A percentile compares a stretch with the other conserved stretches of the same genome.
These are phyloP conservation scores for Pythium vanterpoolii DNA, from an alignment of 352 stramenopile species.

Conservation along the genomic window DNA sequence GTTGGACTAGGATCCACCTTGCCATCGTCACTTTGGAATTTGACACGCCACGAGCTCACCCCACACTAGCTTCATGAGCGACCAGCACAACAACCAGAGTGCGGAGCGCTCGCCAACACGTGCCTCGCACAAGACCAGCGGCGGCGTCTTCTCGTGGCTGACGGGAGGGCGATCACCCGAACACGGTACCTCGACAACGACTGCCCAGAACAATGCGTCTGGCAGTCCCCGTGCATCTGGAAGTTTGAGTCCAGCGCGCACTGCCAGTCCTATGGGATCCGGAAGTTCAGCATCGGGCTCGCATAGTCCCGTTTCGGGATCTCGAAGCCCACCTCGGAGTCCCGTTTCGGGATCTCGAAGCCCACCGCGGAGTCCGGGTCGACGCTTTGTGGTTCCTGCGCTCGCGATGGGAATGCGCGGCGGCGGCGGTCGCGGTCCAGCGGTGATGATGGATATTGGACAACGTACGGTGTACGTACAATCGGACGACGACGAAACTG, in stretches of 20 bases:
- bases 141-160: constrained; percentile 20
- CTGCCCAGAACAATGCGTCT: constrained; percentile 4
- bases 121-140: neutral
- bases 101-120: neutral
- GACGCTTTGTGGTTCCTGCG: constrained; percentile 1
- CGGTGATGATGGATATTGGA: constrained; percentile 11
- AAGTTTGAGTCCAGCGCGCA: constrained; percentile 7
- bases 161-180: constrained; percentile 7
- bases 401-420: constrained; percentile 3
- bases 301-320: constrained; percentile 1
- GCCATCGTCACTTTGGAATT: constrained; percentile 10
- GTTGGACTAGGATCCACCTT: neutral
- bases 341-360: constrained; percentile 17
- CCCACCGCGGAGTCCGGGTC: constrained; percentile 6
- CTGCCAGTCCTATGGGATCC: neutral
- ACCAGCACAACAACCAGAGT: constrained; percentile 9
- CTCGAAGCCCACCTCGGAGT: neutral
- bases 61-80: constrained; percentile 3
- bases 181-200: neutral
- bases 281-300: constrained; percentile 6
- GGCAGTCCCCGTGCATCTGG: neutral
- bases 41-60: neutral
- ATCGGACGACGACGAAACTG: constrained; percentile 2
- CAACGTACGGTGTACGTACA: constrained; percentile 1
- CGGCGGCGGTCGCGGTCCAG: constrained; percentile 3